Evolutionary conservation across 2,329 filamentous ascomycete genomes (phyloP).

Genomic region (Pseudocercospora vitis): DNA sequence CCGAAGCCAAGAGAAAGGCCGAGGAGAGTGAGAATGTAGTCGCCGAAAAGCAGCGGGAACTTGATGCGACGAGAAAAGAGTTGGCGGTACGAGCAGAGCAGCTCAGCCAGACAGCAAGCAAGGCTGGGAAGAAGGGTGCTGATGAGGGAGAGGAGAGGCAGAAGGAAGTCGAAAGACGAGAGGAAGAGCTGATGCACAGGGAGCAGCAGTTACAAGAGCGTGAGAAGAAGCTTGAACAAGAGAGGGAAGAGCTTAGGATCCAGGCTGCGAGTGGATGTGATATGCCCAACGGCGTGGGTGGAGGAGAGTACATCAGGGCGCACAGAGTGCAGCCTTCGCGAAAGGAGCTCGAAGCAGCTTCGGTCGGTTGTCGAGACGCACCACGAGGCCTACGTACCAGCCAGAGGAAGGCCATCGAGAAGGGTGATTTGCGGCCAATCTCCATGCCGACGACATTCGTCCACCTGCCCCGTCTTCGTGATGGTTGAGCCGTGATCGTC

Average conservation of each 20-base stretch:
- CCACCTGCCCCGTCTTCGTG: slow-evolving; percentile 8
- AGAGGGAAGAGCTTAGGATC: not conserved
- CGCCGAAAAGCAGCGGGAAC: slow-evolving; percentile 3
- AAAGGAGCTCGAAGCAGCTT: slow-evolving; percentile 11
- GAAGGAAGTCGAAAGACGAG: not conserved
- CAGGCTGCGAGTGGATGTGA: not conserved
- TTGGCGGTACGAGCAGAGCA: not conserved
- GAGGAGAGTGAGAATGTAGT: not conserved
- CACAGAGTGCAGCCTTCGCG: slow-evolving; percentile 5
- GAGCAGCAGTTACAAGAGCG: not conserved
- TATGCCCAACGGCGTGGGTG: not conserved
- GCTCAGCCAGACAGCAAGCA: not conserved
- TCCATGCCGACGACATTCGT: slow-evolving; percentile 8
- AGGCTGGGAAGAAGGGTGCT: not conserved
- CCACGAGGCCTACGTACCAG: slow-evolving; percentile 11
- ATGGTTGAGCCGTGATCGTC: not conserved
- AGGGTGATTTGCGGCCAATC: slow-evolving; percentile 9
- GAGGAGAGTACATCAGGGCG: not conserved
- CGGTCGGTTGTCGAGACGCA: slow-evolving; percentile 11
- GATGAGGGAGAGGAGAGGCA: not conserved
- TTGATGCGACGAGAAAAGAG: slow-evolving; percentile 8
- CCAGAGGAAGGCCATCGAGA: slow-evolving; percentile 8
- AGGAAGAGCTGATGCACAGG: not conserved
- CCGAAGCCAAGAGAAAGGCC: not conserved
- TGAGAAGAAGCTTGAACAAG: not conserved